A percentile compares a stretch with the other conserved stretches of the same genome.
Conservation (phyloP, 768 basidiomycete genomes). For the Russula sp. region DNA sequence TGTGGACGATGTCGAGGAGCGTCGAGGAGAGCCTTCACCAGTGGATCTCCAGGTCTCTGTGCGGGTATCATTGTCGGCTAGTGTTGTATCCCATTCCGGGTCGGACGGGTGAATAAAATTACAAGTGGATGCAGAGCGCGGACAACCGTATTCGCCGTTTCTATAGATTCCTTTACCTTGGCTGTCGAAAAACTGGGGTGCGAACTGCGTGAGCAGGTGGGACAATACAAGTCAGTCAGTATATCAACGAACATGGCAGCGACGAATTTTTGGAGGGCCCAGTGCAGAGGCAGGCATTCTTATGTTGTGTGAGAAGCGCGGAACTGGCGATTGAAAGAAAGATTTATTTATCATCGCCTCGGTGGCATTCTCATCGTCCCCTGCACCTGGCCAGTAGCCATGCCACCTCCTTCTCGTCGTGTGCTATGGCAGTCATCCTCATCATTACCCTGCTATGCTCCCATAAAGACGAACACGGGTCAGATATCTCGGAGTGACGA, state of each 20-base stretch:
- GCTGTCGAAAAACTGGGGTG: constrained; percentile 6
- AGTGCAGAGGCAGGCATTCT: background rate
- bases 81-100: constrained; percentile 7
- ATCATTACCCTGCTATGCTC: too few relatives aligned
- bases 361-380: too few relatives aligned
- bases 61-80: background rate
- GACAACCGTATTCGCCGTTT: constrained; percentile 10
- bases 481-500: too few relatives aligned
- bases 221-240: background rate
- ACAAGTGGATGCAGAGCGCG: constrained; percentile 1
- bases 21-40: background rate
- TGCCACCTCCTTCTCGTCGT: too few relatives aligned
- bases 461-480: too few relatives aligned
- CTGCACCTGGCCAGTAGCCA: too few relatives aligned
- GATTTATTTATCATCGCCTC: too few relatives aligned
- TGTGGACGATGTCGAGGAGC: background rate
- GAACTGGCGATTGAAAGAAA: too few relatives aligned
- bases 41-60: background rate
- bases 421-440: too few relatives aligned
- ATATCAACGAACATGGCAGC: constrained; percentile 12
- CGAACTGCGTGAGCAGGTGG: background rate
- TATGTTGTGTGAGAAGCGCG: background rate
- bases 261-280: constrained; percentile 5
- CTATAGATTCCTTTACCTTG: background rate
- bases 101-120: constrained; percentile 21